These are phyloP conservation scores for Moesziomyces globuligerus DNA, from an alignment of 1,284 basidiomycete genomes.

Conservation along the genomic window DNA sequence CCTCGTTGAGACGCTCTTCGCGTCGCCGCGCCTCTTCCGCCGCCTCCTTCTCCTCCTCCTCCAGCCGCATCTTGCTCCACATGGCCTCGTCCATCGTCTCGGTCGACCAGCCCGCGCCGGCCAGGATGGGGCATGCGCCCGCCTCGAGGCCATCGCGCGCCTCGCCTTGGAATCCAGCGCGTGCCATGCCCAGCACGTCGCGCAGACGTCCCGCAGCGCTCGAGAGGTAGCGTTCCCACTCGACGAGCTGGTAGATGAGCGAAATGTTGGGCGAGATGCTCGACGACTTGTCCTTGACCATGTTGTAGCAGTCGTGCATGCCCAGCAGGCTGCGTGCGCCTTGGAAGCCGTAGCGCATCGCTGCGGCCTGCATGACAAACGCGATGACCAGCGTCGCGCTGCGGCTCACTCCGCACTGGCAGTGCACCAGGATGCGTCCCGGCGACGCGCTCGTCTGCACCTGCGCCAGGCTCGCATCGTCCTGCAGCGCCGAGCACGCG, in stretches of 20 bases:
- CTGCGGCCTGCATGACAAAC: conserved; percentile 91
- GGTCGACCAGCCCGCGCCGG: conserved; percentile 47
- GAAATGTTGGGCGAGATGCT: conserved; percentile 79
- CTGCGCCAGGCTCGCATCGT: conserved; percentile 24
- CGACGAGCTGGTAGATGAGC: conserved; percentile 93
- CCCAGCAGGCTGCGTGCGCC: conserved; percentile 67
- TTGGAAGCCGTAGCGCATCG: conserved; percentile 71
- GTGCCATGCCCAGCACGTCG: conserved; percentile 27
- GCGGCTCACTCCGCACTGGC: conserved; percentile 92
- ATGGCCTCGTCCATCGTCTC: conserved; percentile 62
- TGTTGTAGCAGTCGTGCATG: conserved; percentile 93
- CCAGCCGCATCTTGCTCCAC: conserved; percentile 59
- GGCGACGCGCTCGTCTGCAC: conserved; percentile 20
- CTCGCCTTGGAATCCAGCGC: neutral
- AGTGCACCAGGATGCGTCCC: conserved; percentile 60
- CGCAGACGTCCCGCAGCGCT: conserved; percentile 43
- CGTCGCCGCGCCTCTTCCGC: conserved; percentile 43
- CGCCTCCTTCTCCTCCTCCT: conserved; percentile 59
- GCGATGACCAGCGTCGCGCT: conserved; percentile 93
- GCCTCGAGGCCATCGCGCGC: neutral
- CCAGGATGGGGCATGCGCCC: conserved; percentile 2
- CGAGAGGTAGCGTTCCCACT: conserved; percentile 83
- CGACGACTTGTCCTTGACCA: conserved; percentile 71
- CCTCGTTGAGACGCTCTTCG: conserved; percentile 45
- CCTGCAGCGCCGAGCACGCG: conserved; percentile 70